These are phyloP conservation scores for Aspergillus nanangensis DNA, from an alignment of 495 filamentous ascomycete species.

Conservation along the genomic window DNA sequence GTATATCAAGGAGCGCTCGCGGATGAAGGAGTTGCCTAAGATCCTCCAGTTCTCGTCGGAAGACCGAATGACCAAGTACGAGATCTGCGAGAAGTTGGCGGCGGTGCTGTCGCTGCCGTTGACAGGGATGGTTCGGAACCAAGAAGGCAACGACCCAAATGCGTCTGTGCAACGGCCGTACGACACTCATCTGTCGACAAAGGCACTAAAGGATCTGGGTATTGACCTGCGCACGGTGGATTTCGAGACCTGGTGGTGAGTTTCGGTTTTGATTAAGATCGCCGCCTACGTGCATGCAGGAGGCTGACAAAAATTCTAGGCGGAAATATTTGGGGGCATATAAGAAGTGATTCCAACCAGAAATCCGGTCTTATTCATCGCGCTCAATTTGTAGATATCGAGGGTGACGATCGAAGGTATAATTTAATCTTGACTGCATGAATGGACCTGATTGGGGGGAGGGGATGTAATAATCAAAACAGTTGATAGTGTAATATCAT, in stretches of 20 bases:
- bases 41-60: conserved; percentile 87
- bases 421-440: no score
- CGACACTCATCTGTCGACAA: conserved; percentile 83
- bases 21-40: conserved; percentile 51
- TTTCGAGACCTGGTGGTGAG: conserved; percentile 83
- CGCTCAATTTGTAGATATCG: neutral
- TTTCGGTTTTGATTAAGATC: conserved; percentile 16
- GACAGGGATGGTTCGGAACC: conserved; percentile 65
- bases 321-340: conserved; percentile 35
- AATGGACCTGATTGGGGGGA: no score
- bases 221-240: conserved; percentile 72
- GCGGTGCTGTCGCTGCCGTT: conserved; percentile 76
- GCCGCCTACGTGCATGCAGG: conserved; percentile 8
- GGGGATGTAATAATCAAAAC: no score
- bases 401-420: no score
- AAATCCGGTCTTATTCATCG: neutral
- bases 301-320: conserved; percentile 26
- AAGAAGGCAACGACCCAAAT: conserved; percentile 71
- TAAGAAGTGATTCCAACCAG: conserved; percentile 34
- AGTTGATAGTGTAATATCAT: no score
- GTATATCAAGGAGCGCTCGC: conserved; percentile 49
- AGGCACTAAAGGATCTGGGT: conserved; percentile 66
- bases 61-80: conserved; percentile 84
- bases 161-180: conserved; percentile 76
- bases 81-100: conserved; percentile 77